Percentiles rank a stretch among this genome's conserved stretches.
phyloP scores from a whole-genome alignment of 2,329 filamentous ascomycete species.

The Colletotrichum horii region DNA sequence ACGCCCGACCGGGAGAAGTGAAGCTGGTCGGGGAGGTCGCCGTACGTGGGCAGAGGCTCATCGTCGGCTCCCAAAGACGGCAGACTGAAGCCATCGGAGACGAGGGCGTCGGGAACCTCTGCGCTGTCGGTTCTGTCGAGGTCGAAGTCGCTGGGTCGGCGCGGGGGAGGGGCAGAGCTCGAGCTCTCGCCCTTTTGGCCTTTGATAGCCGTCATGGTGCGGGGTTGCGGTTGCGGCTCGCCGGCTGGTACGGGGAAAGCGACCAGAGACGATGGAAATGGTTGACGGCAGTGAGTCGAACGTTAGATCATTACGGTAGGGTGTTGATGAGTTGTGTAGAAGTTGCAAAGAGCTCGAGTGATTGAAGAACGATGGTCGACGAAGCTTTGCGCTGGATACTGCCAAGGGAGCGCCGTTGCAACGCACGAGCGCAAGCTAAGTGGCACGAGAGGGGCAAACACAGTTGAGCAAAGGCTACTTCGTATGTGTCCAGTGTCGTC shows the following conservation, averaged over 20 bases:
- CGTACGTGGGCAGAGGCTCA: constrained; percentile 63
- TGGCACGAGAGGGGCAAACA: neutral
- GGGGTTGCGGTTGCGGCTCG: neutral
- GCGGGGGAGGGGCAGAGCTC: constrained; percentile 13
- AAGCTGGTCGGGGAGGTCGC: constrained; percentile 59
- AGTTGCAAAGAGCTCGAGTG: neutral
- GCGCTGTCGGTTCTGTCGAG: constrained; percentile 22
- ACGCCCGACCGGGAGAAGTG: constrained; percentile 68
- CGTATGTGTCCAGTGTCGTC: neutral
- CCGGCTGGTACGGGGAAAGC: neutral
- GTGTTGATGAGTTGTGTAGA: neutral
- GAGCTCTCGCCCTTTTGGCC: constrained; percentile 8
- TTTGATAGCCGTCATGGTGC: constrained; percentile 18
- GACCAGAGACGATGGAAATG: neutral
- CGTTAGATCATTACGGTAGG: neutral
- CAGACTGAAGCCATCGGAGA: constrained; percentile 44
- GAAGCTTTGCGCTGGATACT: neutral
- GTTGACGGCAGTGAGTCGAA: neutral
- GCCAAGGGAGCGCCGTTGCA: neutral
- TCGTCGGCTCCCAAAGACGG: constrained; percentile 45
- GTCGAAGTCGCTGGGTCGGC: constrained; percentile 1
- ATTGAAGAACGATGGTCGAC: neutral
- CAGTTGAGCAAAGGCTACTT: neutral
- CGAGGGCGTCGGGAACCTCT: constrained; percentile 33
- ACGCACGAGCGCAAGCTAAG: neutral